These are phyloP conservation scores for Trichoderma semiorbis DNA, from an alignment of 2,329 filamentous ascomycete species.

Conservation along the genomic window DNA sequence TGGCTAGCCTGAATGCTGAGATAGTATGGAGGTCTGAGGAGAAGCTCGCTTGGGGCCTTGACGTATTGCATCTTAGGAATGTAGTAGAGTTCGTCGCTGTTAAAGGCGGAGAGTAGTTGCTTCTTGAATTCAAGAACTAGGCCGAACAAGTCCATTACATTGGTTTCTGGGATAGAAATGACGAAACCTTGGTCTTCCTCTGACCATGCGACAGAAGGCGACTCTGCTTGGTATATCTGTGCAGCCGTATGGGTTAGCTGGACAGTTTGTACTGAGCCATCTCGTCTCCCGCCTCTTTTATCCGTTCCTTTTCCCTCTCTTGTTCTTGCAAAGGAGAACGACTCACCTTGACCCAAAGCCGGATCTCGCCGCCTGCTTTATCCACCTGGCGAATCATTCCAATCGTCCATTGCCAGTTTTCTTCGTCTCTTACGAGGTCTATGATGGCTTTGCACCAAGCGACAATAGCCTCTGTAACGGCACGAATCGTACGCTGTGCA, in stretches of 20 bases:
- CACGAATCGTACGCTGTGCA: background rate
- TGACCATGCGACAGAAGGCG: background rate
- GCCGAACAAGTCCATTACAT: background rate
- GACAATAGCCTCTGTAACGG: background rate
- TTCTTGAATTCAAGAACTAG: background rate
- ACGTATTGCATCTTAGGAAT: background rate
- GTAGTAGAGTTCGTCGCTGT: too few species aligned
- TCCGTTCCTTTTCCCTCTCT: background rate
- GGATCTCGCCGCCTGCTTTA: accelerated
- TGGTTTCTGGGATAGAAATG: background rate
- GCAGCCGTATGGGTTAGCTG: background rate
- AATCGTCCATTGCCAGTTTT: background rate
- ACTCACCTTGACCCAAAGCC: background rate
- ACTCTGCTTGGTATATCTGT: background rate
- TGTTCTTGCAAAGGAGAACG: background rate
- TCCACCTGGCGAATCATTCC: background rate
- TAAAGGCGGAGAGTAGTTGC: background rate
- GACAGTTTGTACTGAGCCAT: background rate
- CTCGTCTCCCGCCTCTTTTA: background rate
- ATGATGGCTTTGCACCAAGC: background rate
- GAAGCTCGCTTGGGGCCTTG: background rate
- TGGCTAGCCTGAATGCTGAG: background rate
- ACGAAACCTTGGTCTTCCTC: background rate
- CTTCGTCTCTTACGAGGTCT: background rate
- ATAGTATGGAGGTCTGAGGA: background rate